These are phyloP conservation scores for Malassezia equina DNA, from an alignment of 1,284 basidiomycete species.

Conservation along the genomic window DNA sequence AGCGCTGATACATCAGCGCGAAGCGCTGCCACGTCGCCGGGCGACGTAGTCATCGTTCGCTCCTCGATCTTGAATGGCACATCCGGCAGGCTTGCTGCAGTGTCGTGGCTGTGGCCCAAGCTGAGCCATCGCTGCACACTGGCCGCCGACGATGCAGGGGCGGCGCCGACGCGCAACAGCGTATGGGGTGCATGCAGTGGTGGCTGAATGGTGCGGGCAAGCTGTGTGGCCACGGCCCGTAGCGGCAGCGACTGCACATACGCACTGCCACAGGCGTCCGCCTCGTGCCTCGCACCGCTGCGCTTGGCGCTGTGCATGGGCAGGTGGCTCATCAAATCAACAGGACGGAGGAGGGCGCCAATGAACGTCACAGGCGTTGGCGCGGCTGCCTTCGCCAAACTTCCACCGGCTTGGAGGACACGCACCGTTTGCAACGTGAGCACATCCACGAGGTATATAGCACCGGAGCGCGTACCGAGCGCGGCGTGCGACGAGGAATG, in stretches of 20 bases:
- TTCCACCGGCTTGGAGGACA: conserved; percentile 50
- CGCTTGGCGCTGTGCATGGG: conserved; percentile 15
- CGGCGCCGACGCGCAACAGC: conserved; percentile 5
- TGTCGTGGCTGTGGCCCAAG: not conserved
- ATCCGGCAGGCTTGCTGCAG: not conserved
- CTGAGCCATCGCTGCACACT: conserved; percentile 1
- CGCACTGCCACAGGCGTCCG: conserved; percentile 2
- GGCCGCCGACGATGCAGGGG: not conserved
- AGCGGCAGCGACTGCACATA: conserved; percentile 6
- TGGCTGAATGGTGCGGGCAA: conserved; percentile 3
- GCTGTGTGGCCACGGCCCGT: conserved; percentile 3
- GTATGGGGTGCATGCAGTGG: not conserved
- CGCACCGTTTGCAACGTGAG: conserved; percentile 79
- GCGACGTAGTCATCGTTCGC: not conserved
- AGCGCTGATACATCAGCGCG: conserved; percentile 20
- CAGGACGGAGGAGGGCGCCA: conserved; percentile 19
- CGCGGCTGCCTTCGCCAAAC: conserved; percentile 18
- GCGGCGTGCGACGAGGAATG: conserved; percentile 58
- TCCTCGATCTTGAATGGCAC: not conserved
- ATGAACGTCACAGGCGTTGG: conserved; percentile 28
- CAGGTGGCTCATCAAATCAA: conserved; percentile 21
- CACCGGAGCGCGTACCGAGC: conserved; percentile 49
- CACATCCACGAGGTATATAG: conserved; percentile 74
- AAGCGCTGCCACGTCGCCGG: not conserved
- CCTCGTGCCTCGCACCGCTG: not conserved